These are phyloP conservation scores for Aspergillus awamori DNA, from an alignment of 2,329 filamentous ascomycete genomes.

Conservation along the genomic window DNA sequence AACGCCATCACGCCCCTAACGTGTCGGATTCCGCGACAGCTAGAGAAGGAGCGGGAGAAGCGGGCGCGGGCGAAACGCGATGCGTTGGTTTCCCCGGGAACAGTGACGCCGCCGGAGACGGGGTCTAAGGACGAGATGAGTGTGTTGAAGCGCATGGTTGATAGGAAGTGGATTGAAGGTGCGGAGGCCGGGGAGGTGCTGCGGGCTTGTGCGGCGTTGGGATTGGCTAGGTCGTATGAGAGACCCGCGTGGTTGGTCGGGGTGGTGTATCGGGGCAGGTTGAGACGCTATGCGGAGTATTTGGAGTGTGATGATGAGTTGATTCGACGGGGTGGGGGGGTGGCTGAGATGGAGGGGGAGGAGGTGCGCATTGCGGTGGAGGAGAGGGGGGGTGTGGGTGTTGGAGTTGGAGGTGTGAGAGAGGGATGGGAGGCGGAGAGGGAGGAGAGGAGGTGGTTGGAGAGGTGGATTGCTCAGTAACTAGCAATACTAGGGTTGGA, in stretches of 20 bases:
- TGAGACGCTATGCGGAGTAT: slow-evolving; percentile 62
- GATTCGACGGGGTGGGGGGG: slow-evolving; percentile 66
- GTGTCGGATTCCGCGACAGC: slow-evolving; percentile 79
- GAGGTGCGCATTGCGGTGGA: slow-evolving; percentile 72
- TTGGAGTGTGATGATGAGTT: slow-evolving; percentile 71
- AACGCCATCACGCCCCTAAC: slow-evolving; percentile 74
- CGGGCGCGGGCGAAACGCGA: slow-evolving; percentile 50
- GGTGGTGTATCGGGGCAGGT: slow-evolving; percentile 55
- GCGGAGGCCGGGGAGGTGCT: slow-evolving; percentile 32
- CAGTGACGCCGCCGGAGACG: slow-evolving; percentile 16
- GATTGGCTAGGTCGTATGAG: slow-evolving; percentile 38
- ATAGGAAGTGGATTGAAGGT: slow-evolving; percentile 21
- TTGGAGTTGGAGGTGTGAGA: slow-evolving; percentile 31
- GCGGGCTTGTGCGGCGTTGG: slow-evolving; percentile 40
- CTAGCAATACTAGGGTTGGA: not conserved
- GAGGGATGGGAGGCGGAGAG: slow-evolving; percentile 30
- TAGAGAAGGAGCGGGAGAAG: slow-evolving; percentile 57
- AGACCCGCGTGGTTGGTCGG: slow-evolving; percentile 46
- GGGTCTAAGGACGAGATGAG: slow-evolving; percentile 35
- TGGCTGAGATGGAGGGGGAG: slow-evolving; percentile 58
- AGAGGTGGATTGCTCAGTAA: slow-evolving; percentile 33
- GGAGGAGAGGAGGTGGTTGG: slow-evolving; percentile 41
- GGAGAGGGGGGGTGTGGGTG: slow-evolving; percentile 61
- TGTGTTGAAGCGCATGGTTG: slow-evolving; percentile 29
- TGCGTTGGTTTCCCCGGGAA: slow-evolving; percentile 25